Percentiles rank a stretch among this genome's conserved stretches.
Conservation (phyloP, 441 rosid genomes). For the Erodium chrysanthum region DNA sequence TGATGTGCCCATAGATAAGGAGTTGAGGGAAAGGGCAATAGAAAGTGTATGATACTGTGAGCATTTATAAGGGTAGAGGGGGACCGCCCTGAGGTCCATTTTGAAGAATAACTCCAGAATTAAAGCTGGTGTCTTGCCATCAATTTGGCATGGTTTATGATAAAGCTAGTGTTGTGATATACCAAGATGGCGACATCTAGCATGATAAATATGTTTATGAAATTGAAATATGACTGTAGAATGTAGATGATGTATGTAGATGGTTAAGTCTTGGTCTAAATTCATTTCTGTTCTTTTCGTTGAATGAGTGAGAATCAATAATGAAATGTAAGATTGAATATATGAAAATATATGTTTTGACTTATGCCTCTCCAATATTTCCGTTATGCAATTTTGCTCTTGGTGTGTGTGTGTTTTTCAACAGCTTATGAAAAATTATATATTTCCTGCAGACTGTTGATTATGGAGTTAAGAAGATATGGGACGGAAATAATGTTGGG, state of each 20-base stretch:
- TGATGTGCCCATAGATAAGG: not conserved
- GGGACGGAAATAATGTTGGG: constrained; percentile 91
- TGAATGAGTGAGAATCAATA: too few species aligned
- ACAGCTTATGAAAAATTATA: not conserved
- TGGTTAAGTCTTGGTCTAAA: not conserved
- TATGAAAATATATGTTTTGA: not conserved
- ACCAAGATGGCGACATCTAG: not conserved
- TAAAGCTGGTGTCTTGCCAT: not conserved
- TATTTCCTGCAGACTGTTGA: constrained; percentile 69
- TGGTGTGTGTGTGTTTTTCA: not conserved
- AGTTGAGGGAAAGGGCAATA: not conserved
- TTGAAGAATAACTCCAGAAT: not conserved
- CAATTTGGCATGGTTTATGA: not conserved
- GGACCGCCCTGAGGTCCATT: not conserved
- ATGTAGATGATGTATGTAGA: not conserved
- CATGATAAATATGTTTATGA: not conserved
- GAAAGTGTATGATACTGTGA: not conserved
- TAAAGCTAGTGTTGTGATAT: not conserved
- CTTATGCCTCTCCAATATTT: not conserved
- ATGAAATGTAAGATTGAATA: too few species aligned
- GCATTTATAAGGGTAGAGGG: not conserved
- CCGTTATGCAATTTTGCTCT: not conserved
- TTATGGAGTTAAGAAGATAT: constrained; percentile 78
- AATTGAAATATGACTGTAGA: not conserved
- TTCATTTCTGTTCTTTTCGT: not conserved